Evolutionary conservation across 1,139 yeast species (phyloP).

Genomic region (Waltiozyma sp.): DNA sequence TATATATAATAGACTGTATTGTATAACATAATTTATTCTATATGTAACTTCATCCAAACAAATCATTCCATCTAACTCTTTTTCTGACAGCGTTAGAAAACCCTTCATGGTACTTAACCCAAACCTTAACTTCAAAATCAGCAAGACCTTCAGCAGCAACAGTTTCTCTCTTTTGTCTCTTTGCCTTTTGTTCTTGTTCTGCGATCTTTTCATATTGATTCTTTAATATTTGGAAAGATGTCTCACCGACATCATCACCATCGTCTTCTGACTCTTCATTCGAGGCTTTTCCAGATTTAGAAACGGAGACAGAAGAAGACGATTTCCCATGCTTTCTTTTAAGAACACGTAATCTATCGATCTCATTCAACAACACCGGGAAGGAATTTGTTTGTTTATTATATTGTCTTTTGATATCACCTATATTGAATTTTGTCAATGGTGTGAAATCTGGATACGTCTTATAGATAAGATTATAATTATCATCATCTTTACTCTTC

Average conservation of each 20-base stretch:
- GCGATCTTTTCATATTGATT: constrained; percentile 19
- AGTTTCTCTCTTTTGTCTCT: constrained; percentile 5
- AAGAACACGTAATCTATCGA: constrained; percentile 26
- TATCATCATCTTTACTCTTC: constrained; percentile 16
- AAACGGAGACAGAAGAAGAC: constrained; percentile 15
- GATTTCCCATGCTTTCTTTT: constrained; percentile 26
- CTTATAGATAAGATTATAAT: constrained; percentile 18
- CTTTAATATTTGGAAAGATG: constrained; percentile 18
- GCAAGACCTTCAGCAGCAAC: constrained; percentile 2
- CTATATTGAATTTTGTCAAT: constrained; percentile 11
- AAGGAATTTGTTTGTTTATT: constrained; percentile 21
- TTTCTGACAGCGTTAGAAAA: constrained; percentile 90
- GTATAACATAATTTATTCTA: neutral
- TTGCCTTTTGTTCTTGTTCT: constrained; percentile 8
- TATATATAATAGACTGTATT: no score
- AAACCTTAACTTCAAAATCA: constrained; percentile 34
- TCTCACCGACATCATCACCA: constrained; percentile 13
- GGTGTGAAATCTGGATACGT: constrained; percentile 21
- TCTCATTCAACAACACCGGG: constrained; percentile 27
- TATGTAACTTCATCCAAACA: constrained; percentile 31
- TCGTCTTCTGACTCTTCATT: constrained; percentile 15
- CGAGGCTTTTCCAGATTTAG: constrained; percentile 17
- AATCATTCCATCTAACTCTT: constrained; percentile 67
- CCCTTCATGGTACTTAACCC: constrained; percentile 93
- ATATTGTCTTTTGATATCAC: constrained; percentile 17